Evolutionary conservation across 2,329 filamentous ascomycete genomes (phyloP), one percentile per base, ranked within the genome.

Genomic region (Tolypocladium paradoxum): DNA sequence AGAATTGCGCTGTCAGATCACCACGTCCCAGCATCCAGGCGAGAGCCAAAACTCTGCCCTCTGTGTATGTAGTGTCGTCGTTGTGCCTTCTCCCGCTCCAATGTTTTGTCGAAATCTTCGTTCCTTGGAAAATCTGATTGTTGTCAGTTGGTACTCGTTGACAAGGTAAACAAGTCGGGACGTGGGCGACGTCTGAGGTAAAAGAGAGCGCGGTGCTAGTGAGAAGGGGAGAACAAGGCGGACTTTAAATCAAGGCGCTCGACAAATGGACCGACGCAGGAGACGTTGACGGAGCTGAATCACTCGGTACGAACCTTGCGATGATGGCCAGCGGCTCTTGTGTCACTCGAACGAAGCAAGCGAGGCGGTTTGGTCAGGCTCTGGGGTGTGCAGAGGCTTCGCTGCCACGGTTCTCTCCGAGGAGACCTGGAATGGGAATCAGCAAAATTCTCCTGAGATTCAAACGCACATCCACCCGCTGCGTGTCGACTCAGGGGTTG

Each of bases 1-100:
- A 58, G 59, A 61, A 61, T 57, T 57, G 57, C 52, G 54, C 57
- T 59, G 48, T 61, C 53, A 38, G 53, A 56, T 52, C 55, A 55
- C 49, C 51, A 55, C 57, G 49, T 56, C 57, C 52, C 54, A 64
- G 59, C 61, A 64, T 62, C 47, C 55, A 64, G 56, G 57, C 53
- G 35, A 53, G 48, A 50, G 50, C 46, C 49, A 33, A 34, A 57
- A 55, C 33, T 46, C 33, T 38, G 29, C 53, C 49, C 16, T 46
- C 12, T 22, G 29, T 45, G 5, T 47, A 11, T 49, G 34, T 14
- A 7, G 3, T 12, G 37, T 52, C 27, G 24, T 33, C 27, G 12
- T 47, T 27, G 43, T 31, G 18, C 18, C 27, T 20, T 18, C 6
- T 47, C 43, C 9, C 9, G 1, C 27, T 33, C 12, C 14, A 18